phyloP scores from a whole-genome alignment of 768 basidiomycete species.

The Naganishia vaughanmartiniae region DNA sequence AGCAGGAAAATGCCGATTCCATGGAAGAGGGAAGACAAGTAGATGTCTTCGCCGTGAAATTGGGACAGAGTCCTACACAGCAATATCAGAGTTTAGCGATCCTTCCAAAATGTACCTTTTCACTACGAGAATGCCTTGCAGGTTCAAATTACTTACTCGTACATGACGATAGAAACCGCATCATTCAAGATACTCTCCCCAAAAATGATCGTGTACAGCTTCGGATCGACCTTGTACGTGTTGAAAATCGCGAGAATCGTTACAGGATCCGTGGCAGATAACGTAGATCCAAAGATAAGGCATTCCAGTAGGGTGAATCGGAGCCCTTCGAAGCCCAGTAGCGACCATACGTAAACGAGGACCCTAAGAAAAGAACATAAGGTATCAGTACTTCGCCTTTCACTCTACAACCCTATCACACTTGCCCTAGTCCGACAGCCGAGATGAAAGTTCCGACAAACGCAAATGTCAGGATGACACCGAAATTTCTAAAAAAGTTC shows the following conservation, averaged over 20 bases:
- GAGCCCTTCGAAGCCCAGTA: constrained; percentile 84
- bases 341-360: constrained; percentile 90
- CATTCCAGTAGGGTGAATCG: constrained; percentile 86
- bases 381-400: not conserved
- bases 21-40: constrained; percentile 82
- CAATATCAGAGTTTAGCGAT: not conserved
- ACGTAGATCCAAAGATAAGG: constrained; percentile 89
- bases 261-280: constrained; percentile 96
- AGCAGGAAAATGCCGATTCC: constrained; percentile 97
- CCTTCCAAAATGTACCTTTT: no score
- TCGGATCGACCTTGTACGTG: constrained; percentile 97
- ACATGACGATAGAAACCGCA: constrained; percentile 99
- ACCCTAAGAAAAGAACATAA: constrained; percentile 59
- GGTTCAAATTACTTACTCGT: constrained; percentile 70
- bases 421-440: constrained; percentile 88
- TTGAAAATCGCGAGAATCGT: constrained; percentile 98
- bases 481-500: constrained; percentile 98
- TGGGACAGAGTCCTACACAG: constrained; percentile 74
- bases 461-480: constrained; percentile 79
- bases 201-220: constrained; percentile 94
- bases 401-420: constrained; percentile 48
- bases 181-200: constrained; percentile 96
- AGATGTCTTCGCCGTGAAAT: constrained; percentile 84
- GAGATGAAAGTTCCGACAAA: constrained; percentile 95
- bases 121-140: no score